Conservation (phyloP, 495 filamentous ascomycete species). For the Hypoxylon lienhwacheense region DNA sequence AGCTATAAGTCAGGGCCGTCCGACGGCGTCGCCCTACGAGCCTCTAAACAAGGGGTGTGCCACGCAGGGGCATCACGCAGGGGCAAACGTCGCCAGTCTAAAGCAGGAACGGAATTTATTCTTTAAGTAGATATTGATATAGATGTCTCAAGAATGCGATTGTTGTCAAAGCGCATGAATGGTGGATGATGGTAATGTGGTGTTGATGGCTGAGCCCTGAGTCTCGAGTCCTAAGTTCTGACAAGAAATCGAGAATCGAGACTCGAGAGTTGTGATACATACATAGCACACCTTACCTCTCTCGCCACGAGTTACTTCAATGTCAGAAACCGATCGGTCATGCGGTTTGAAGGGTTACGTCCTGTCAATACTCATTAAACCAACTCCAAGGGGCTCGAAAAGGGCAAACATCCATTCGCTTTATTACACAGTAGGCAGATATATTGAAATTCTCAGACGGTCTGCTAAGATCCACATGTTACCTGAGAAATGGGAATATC, state of each 20-base stretch:
- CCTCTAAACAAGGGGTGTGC: conserved; percentile 1
- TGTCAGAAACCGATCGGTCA: too few species aligned
- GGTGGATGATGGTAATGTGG: background rate
- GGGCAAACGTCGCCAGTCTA: conserved; percentile 13
- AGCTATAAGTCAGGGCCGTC: background rate
- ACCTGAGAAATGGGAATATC: background rate
- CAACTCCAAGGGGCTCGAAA: conserved; percentile 1
- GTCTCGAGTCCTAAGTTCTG: too few species aligned
- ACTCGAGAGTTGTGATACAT: conserved; percentile 8
- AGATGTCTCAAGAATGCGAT: conserved; percentile 30
- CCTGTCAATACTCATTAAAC: conserved; percentile 9
- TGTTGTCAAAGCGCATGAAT: conserved; percentile 8
- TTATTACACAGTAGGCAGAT: background rate
- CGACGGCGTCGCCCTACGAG: conserved; percentile 15
- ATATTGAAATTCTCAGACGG: background rate
- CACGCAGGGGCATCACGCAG: conserved; percentile 18
- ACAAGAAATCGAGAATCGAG: too few species aligned
- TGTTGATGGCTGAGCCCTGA: too few species aligned
- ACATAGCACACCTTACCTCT: too few species aligned
- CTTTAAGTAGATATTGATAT: too few species aligned
- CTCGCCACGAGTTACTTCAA: too few species aligned
- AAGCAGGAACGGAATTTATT: conserved; percentile 22
- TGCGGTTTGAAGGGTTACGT: background rate
- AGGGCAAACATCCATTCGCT: too few species aligned
- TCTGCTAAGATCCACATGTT: background rate